Base-by-base conservation (phyloP, 352 stramenopile genomes). In the Phytophthora rubi region DNA sequence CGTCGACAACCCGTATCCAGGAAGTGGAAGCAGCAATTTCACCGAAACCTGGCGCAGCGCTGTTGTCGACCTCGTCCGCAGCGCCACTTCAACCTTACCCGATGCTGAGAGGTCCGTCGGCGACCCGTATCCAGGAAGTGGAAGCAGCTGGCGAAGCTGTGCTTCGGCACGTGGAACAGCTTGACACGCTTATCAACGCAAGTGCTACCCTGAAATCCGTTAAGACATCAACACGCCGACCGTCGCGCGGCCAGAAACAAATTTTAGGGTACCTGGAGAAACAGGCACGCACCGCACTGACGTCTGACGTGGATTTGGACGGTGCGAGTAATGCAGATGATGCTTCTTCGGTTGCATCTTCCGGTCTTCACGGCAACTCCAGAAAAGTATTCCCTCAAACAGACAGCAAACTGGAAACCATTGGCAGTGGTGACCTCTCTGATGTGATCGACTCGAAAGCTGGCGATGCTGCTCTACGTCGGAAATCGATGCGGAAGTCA, bases 101-200 rank as follows among this genome's bases (percentile, higher is more conserved):
- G 2, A 42, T 71, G 9, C 26, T 32, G n/a, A 70, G 39, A 56
- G 62, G 61, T 2, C 56, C 68, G 1, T 67, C 62, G 6, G 33
- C 62, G 44, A 51, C 2, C 7, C 68, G 61, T 37, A 71, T 71
- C 8, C 23, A 48, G 28, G 51, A 62, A 13, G 59, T 59, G 8
- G 57, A 68, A 58, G 30, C 58, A 60, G 53, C 23, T 4, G 73
- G 64, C 4, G 72, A 77, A 23, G 77, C 63, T 49, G 59, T 81
- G 18, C 51, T 85, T 6, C 75, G 79, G 35, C 66, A 74, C n/a
- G 73, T 86, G 5, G 70, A 83, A 57, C 73, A 79, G 37, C 54
- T 86, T 55, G 79, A 86, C 39, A 74, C 76, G 1, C 48, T 80
- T 4, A 81, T 81, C 32, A 86, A 86, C 44, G 79, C 76, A 13